These are phyloP conservation scores for Sophora flavescens DNA, from an alignment of 306 rosid genomes.

Conservation along the genomic window DNA sequence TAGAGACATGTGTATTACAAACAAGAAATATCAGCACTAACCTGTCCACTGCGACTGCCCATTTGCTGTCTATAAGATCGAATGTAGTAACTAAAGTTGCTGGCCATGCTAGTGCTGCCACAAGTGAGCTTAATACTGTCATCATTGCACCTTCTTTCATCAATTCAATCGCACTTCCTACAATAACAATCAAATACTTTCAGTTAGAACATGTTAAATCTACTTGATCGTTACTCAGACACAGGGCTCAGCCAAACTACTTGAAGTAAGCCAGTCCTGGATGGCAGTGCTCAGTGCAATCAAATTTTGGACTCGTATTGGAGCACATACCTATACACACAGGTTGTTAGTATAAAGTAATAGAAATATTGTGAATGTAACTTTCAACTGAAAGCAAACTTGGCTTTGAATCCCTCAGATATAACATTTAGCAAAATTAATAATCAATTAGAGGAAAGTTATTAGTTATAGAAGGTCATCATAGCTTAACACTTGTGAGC, in stretches of 20 bases:
- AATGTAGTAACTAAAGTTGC: slow-evolving; percentile 63
- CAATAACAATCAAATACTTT: slow-evolving; percentile 36
- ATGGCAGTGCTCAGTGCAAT: slow-evolving; percentile 69
- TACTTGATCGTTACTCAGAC: slow-evolving; percentile 18
- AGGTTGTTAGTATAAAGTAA: slow-evolving; percentile 39
- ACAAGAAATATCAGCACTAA: slow-evolving; percentile 35
- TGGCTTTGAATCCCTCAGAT: slow-evolving; percentile 23
- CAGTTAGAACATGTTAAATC: slow-evolving; percentile 41
- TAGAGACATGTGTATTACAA: slow-evolving; percentile 31
- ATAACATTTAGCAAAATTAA: slow-evolving; percentile 24
- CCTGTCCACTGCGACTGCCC: slow-evolving; percentile 81
- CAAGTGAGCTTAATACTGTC: slow-evolving; percentile 67
- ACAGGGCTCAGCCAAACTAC: slow-evolving; percentile 50
- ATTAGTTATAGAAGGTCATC: slow-evolving; percentile 37
- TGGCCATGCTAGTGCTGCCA: slow-evolving; percentile 75
- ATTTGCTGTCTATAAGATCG: slow-evolving; percentile 73
- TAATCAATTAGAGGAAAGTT: slow-evolving; percentile 22
- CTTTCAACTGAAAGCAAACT: slow-evolving; percentile 24
- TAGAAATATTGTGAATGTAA: slow-evolving; percentile 35
- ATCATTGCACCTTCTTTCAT: slow-evolving; percentile 75
- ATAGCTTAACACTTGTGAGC: slow-evolving; percentile 22
- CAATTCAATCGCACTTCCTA: slow-evolving; percentile 55
- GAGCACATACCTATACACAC: slow-evolving; percentile 60
- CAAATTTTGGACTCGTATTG: slow-evolving; percentile 66
- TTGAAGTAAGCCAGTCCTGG: slow-evolving; percentile 71